Evolutionary conservation across 2,329 filamentous ascomycete species (phyloP).

Genomic region (Pseudocercospora pini-densiflorae): DNA sequence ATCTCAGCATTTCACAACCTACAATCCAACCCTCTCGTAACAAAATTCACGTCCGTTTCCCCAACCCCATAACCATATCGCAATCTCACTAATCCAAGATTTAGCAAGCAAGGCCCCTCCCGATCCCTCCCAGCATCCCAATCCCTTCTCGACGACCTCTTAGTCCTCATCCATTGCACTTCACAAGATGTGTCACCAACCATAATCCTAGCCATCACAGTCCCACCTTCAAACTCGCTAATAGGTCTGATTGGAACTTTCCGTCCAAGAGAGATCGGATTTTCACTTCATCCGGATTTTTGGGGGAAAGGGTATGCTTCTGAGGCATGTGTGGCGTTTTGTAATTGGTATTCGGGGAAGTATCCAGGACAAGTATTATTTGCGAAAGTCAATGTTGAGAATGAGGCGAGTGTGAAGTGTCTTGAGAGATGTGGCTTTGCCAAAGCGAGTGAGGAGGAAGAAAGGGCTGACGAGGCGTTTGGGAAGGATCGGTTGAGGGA

Average conservation of each 20-base stretch:
- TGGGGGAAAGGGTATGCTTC: conserved; percentile 27
- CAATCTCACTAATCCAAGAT: neutral
- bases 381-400: conserved; percentile 27
- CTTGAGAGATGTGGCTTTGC: conserved; percentile 24
- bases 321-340: conserved; percentile 25
- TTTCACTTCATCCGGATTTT: conserved; percentile 25
- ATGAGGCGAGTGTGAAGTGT: conserved; percentile 23
- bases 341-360: conserved; percentile 19
- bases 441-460: conserved; percentile 15
- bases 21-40: conserved; percentile 24
- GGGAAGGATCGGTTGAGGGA: conserved; percentile 16
- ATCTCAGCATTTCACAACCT: conserved; percentile 24
- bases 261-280: conserved; percentile 27
- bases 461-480: conserved; percentile 12
- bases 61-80: neutral
- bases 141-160: conserved; percentile 29
- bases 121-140: conserved; percentile 15
- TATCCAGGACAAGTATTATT: conserved; percentile 21
- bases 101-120: conserved; percentile 27
- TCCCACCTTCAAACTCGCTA: conserved; percentile 13
- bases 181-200: neutral
- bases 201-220: conserved; percentile 25
- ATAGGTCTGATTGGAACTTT: conserved; percentile 28
- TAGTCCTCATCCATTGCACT: conserved; percentile 24
- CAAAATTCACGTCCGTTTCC: conserved; percentile 24